Conservation (phyloP, 2,329 filamentous ascomycete genomes). For the Scolecobasidium constrictum region DNA sequence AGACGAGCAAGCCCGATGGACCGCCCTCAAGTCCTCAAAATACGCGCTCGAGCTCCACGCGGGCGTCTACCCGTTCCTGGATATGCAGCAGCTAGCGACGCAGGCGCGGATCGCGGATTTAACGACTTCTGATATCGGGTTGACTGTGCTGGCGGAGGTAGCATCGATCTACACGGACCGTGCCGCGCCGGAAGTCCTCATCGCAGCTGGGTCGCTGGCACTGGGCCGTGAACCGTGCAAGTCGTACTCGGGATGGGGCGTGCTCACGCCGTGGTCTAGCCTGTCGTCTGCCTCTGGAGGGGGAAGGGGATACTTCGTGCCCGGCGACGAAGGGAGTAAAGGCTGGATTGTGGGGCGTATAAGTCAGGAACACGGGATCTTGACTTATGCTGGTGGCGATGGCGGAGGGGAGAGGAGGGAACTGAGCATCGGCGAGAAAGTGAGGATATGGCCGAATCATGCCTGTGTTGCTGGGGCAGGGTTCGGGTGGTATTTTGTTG, state of each 20-base stretch:
- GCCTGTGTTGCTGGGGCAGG: constrained; percentile 64
- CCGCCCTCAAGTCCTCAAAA: background rate
- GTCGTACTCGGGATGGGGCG: constrained; percentile 60
- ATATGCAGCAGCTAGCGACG: constrained; percentile 70
- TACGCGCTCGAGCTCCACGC: constrained; percentile 57
- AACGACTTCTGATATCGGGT: constrained; percentile 46
- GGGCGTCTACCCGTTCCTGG: constrained; percentile 64
- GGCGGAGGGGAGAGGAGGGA: background rate
- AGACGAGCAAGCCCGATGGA: background rate
- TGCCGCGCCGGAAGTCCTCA: constrained; percentile 51
- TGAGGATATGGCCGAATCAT: constrained; percentile 71
- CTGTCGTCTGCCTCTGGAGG: constrained; percentile 3
- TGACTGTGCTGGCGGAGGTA: constrained; percentile 63
- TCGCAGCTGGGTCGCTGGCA: constrained; percentile 59
- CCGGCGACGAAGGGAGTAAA: constrained; percentile 29
- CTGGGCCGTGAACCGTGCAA: constrained; percentile 64
- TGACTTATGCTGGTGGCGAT: constrained; percentile 46
- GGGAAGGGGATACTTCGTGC: constrained; percentile 10
- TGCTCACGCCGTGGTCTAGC: constrained; percentile 23
- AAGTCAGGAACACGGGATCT: constrained; percentile 68
- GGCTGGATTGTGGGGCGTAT: constrained; percentile 61
- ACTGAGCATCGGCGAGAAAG: constrained; percentile 53
- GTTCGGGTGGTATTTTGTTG: constrained; percentile 63
- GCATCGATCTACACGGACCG: constrained; percentile 55
- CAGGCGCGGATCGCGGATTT: constrained; percentile 39